phyloP scores from a whole-genome alignment of 2,329 filamentous ascomycete species.

The Fusarium tanahbumbuense region DNA sequence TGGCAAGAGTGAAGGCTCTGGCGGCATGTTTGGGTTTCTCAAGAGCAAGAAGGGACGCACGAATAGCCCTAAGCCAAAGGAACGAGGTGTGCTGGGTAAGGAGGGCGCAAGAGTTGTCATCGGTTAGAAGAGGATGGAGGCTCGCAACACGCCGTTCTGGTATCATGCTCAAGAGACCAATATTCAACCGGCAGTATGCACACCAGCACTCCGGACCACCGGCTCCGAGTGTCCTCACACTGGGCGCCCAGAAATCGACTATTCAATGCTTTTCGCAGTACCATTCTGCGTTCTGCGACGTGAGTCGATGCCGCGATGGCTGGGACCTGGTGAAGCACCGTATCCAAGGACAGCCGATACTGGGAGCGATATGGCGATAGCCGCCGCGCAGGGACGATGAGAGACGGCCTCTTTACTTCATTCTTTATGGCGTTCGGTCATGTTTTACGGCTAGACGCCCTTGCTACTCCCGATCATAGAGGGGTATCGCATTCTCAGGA shows the following conservation, averaged over 20 bases:
- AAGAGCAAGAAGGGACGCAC: conserved; percentile 89
- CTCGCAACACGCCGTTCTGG: conserved; percentile 32
- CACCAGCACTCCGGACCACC: conserved; percentile 12
- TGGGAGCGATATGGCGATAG: conserved; percentile 12
- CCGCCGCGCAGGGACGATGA: conserved; percentile 35
- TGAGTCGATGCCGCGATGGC: conserved; percentile 7
- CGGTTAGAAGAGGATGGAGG: conserved; percentile 58
- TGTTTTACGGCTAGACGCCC: conserved; percentile 40
- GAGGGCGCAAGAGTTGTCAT: conserved; percentile 90
- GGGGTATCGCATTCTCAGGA: conserved; percentile 27
- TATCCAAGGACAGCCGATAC: conserved; percentile 21
- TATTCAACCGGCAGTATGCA: conserved; percentile 22
- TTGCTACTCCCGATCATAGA: conserved; percentile 34
- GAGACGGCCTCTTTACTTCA: conserved; percentile 42
- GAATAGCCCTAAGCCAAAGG: conserved; percentile 92
- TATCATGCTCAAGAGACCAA: conserved; percentile 26
- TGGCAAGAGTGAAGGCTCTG: conserved; percentile 68
- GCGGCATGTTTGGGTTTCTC: conserved; percentile 90
- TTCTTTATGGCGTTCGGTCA: conserved; percentile 42
- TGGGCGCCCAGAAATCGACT: conserved; percentile 13
- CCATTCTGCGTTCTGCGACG: conserved; percentile 5
- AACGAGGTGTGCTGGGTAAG: conserved; percentile 92
- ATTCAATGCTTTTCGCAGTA: conserved; percentile 10
- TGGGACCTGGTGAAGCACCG: conserved; percentile 15
- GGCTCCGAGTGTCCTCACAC: conserved; percentile 9